Base-by-base conservation (phyloP, 2,329 filamentous ascomycete species). In the Neofusicoccum parvum region DNA sequence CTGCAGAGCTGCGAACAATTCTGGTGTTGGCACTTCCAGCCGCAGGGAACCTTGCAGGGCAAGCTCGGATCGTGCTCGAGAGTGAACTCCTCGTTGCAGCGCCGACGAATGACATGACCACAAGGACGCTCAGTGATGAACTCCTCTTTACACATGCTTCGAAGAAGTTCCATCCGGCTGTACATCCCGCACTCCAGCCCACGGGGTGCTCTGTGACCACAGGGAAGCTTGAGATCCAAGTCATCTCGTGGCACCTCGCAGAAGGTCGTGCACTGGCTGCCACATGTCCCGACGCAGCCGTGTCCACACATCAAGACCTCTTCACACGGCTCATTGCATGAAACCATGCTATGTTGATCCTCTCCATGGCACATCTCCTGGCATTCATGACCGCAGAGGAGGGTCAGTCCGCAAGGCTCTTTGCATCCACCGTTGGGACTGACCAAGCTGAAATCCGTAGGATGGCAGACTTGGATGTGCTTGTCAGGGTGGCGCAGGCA, bases 351-450 rank as follows among this genome's bases (percentile, higher is more conserved):
- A 9, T 54, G 50, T n/a, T 14, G 10, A 6, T 20, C 15, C 7
- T 54, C 50, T 2, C 50, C 14, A n/a, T 54, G 50, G 17, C 50
- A 54, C 9, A 14, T 3, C n/a, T 54, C 54, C 2, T 32, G 48
- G 11, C 60, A 64, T 7, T 9, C 3, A 10, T 64, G 60, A 32
- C 46, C 46, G 3, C 60, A 64, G 5, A 17, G 17, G 3, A 64
- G 60, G 10, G 12, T 3, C 20, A 7, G 34, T 15, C 36, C 41
- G 48, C 60, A 64, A 2, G 11, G 10, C 3, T n/a, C 48, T 0
- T 0, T 51, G 46, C 75, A 76, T 2, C 75, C 75, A 39, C 75
- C 74, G 65, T 76, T 70, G 1, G 75, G 75, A 17, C 69, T 72
- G 23, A 69, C 27, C 3, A 41, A 67, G 1, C 56, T 36, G 49